Evolutionary conservation across 345 rosid genomes (phyloP).

Genomic region (Gossypium ekmanianum): DNA sequence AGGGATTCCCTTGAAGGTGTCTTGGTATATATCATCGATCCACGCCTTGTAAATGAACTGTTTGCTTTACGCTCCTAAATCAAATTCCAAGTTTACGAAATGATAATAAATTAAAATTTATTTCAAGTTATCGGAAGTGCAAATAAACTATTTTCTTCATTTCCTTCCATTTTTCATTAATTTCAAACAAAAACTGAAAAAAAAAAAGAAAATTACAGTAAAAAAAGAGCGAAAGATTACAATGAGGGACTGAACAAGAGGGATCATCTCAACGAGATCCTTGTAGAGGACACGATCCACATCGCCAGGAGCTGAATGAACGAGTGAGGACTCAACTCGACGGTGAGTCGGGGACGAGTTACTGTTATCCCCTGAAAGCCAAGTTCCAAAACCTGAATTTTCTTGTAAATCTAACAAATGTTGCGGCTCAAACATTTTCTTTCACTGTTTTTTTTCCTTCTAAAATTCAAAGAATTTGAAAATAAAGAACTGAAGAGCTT

Average conservation of each 20-base stretch:
- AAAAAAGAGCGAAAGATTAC: constrained; percentile 34
- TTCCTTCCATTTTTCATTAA: not conserved
- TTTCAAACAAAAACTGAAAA: not conserved
- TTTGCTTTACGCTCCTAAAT: constrained; percentile 66
- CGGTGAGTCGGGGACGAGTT: constrained; percentile 47
- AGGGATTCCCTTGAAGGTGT: constrained; percentile 85
- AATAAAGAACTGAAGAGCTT: not conserved
- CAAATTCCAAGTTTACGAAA: constrained; percentile 2
- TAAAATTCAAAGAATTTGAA: not conserved
- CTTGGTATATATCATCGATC: constrained; percentile 83
- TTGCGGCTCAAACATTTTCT: constrained; percentile 52
- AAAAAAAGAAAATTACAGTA: not conserved
- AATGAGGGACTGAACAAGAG: constrained; percentile 84
- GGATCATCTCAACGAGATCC: constrained; percentile 85
- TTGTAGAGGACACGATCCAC: constrained; percentile 73
- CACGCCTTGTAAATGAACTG: constrained; percentile 83
- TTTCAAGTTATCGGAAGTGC: not conserved
- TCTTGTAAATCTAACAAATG: constrained; percentile 55
- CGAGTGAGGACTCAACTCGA: constrained; percentile 24
- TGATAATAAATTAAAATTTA: not conserved
- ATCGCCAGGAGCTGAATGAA: constrained; percentile 31
- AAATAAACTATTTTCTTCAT: not conserved
- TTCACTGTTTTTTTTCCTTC: not conserved
- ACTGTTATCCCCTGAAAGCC: constrained; percentile 51
- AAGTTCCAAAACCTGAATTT: constrained; percentile 59